Evolutionary conservation across 495 filamentous ascomycete genomes (phyloP), one percentile per base, ranked within the genome.

Genomic region (Aspergillus panamensis): DNA sequence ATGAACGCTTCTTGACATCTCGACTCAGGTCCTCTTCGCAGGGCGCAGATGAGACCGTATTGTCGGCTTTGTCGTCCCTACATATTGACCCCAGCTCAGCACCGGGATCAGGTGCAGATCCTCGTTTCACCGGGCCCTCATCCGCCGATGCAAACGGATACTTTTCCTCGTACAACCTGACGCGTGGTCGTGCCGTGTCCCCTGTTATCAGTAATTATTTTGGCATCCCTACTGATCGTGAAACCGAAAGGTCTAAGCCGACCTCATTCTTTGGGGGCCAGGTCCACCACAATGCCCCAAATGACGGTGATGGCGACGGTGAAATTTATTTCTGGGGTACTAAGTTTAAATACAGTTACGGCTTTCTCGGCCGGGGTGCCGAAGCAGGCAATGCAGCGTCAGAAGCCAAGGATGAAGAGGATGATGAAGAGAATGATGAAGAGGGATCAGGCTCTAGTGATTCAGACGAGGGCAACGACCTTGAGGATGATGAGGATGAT

Each of bases 281-380:
- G 43, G 45, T 62, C 42, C 55, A 66, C 35, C 61, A 72, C 71
- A 55, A 71, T 32, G 69, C 72, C 16, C 80, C 78, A 10, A 77
- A 77, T 1, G 83, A 82, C n/a, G 80, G 82, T 43, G 80, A 82
- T 20, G 77, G 70, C 59, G 80, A 88, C 57, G 77, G 70, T 58
- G 80, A 88, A 57, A 60, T 90, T 54, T 76, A 78, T 56, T 84
- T 88, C 50, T 89, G 87, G 82, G 85, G 86, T 39, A 74, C 80
- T 29, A 79, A 77, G 56, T 69, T 79, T 17, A 72, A 74, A 33
- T 77, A 76, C 55, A 61, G 71, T 54, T 72, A 74, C 66, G 64
- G 74, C 43, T 70, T 80, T 35, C 70, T 76, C 55, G 61, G 67
- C 3, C 71, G 69, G 35, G 70, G 69, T 19, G 59, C 62, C 3